Evolutionary conservation across 1,284 basidiomycete genomes (phyloP).

Genomic region (Bjerkandera adusta): DNA sequence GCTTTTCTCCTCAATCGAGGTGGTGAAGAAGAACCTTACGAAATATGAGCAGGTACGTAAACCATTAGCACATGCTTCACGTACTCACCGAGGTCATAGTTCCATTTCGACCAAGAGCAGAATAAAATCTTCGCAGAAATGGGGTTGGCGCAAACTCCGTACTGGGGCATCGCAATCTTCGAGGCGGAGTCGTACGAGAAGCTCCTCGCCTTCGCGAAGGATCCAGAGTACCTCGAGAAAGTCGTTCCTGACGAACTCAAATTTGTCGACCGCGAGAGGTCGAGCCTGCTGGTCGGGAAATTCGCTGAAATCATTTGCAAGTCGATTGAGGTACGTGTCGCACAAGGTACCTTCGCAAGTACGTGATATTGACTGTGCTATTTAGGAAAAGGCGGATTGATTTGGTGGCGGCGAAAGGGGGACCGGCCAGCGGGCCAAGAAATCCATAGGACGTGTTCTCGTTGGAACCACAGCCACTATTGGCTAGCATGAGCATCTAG

Average conservation of each 20-base stretch:
- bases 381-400: no score
- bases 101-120: constrained; percentile 18
- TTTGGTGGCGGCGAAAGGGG: no score
- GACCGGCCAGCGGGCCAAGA: no score
- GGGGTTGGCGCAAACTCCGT: constrained; percentile 11
- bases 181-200: constrained; percentile 26
- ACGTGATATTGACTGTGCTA: no score
- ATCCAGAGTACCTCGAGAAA: constrained; percentile 20
- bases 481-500: no score
- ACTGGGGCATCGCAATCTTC: constrained; percentile 21
- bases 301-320: no score
- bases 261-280: constrained; percentile 19
- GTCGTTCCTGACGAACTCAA: constrained; percentile 19
- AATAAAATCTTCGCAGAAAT: constrained; percentile 13
- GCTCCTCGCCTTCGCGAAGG: constrained; percentile 20
- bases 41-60: constrained; percentile 25
- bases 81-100: constrained; percentile 8
- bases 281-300: constrained; percentile 11
- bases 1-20: constrained; percentile 21
- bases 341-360: no score
- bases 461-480: no score
- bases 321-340: no score
- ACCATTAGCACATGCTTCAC: not conserved
- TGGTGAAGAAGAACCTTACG: constrained; percentile 21
- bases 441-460: no score